A percentile compares a stretch with the other conserved stretches of the same genome.
Evolutionary conservation across 2,329 filamentous ascomycete species (phyloP).

Genomic region (Zymoseptoria passerinii): DNA sequence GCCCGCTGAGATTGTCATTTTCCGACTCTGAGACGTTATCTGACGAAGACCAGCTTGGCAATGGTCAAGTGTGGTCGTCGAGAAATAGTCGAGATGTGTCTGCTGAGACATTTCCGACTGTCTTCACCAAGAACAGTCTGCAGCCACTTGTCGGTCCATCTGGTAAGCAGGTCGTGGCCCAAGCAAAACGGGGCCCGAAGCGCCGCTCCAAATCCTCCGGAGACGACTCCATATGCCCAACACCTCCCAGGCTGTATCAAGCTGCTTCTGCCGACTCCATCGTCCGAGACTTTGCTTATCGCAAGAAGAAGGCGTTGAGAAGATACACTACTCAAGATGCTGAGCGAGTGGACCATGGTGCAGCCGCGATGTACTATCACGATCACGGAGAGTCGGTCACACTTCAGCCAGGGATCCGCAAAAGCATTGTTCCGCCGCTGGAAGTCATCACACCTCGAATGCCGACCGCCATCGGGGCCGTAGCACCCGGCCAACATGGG

Average conservation of each 20-base stretch:
- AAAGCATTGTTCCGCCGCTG: constrained; percentile 9
- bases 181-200: background rate
- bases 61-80: background rate
- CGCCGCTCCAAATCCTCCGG: background rate
- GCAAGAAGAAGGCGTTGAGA: background rate
- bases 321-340: constrained; percentile 1
- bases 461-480: background rate
- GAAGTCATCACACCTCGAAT: background rate
- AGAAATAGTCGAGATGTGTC: background rate
- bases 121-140: constrained; percentile 3
- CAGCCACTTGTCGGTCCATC: background rate
- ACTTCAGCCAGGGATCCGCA: constrained; percentile 50
- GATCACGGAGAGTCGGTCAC: constrained; percentile 53
- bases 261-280: constrained; percentile 24
- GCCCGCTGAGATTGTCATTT: constrained; percentile 3
- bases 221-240: constrained; percentile 18
- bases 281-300: constrained; percentile 28
- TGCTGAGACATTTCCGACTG: constrained; percentile 4
- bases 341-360: constrained; percentile 35
- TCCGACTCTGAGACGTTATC: constrained; percentile 2
- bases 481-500: constrained; percentile 5
- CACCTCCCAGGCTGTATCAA: constrained; percentile 25
- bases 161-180: background rate
- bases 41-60: background rate
- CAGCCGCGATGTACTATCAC: constrained; percentile 52